A percentile compares a stretch with the other conserved stretches of the same genome.
phyloP scores from a whole-genome alignment of 768 basidiomycete species.

The Lactarius indigo region DNA sequence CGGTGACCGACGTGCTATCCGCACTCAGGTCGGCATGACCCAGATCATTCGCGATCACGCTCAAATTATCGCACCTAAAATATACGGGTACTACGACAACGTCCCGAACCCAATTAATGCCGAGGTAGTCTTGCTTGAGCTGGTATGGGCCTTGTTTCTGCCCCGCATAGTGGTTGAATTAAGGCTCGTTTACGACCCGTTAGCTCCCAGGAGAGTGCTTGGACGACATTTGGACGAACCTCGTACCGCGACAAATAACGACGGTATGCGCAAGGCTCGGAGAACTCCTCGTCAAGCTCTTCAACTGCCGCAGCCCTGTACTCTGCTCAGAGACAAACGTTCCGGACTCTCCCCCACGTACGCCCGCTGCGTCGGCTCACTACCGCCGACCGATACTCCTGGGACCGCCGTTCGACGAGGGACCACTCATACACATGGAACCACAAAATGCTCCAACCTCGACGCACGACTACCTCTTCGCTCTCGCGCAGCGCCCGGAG shows the following conservation, averaged over 20 bases:
- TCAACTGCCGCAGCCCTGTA: constrained; percentile 28
- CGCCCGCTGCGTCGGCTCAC: constrained; percentile 4
- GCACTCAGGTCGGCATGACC: constrained; percentile 33
- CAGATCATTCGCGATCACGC: constrained; percentile 26
- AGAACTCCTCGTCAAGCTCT: constrained; percentile 31
- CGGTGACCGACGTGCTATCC: constrained; percentile 2
- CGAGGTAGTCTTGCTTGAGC: constrained; percentile 34
- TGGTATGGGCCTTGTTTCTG: constrained; percentile 26
- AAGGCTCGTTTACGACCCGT: neutral
- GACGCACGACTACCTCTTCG: constrained; percentile 31
- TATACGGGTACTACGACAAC: constrained; percentile 32
- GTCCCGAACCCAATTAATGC: constrained; percentile 32
- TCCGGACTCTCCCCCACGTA: constrained; percentile 25
- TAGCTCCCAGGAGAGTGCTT: constrained; percentile 32
- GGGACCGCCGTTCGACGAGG: constrained; percentile 30
- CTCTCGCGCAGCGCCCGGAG: constrained; percentile 30
- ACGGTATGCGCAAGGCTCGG: constrained; percentile 29
- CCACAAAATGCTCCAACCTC: constrained; percentile 30
- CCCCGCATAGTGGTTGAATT: constrained; percentile 8
- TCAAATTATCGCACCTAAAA: constrained; percentile 30
- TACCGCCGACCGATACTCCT: constrained; percentile 28
- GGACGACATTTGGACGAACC: constrained; percentile 30
- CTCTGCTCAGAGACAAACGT: constrained; percentile 32
- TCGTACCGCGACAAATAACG: constrained; percentile 26
- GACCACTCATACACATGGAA: constrained; percentile 27